Percentiles rank a stretch among this genome's conserved stretches.
These are phyloP conservation scores for Chenopodium formosanum DNA, from an alignment of 148 eudicot species.

Conservation along the genomic window DNA sequence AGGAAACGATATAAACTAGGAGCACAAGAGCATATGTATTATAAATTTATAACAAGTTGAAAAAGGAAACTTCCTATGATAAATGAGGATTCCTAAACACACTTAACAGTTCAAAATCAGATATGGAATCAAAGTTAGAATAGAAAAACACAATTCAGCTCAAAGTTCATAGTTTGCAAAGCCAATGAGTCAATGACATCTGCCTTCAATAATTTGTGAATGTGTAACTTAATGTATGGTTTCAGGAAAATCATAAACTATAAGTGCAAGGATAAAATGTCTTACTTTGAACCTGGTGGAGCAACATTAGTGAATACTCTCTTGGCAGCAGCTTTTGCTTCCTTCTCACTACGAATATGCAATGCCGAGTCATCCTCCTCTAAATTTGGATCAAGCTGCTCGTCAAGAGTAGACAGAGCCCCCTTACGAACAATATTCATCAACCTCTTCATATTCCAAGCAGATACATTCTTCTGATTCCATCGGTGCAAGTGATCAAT, in stretches of 20 bases:
- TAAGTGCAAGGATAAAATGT: not conserved
- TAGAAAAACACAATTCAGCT: not conserved
- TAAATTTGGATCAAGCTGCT: conserved; percentile 45
- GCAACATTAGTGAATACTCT: conserved; percentile 65
- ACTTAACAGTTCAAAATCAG: not conserved
- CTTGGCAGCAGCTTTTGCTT: conserved; percentile 71
- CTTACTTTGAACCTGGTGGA: conserved; percentile 59
- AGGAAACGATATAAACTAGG: not conserved
- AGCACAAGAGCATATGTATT: not conserved
- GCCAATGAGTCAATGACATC: not conserved
- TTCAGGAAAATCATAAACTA: not conserved
- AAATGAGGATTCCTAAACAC: not conserved
- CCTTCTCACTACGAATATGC: conserved; percentile 61
- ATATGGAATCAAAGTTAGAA: not conserved
- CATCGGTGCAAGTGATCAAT: conserved; percentile 79
- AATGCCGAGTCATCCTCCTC: conserved; percentile 57
- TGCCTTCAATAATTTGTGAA: not conserved
- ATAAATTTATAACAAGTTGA: too few relatives aligned
- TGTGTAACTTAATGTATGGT: too few relatives aligned
- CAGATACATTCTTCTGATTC: conserved; percentile 83
- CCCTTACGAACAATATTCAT: conserved; percentile 67
- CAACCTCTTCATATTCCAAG: conserved; percentile 97
- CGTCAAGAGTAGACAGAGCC: conserved; percentile 63
- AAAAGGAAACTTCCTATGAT: not conserved
- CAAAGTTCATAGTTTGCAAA: not conserved